A percentile compares a stretch with the other conserved stretches of the same genome.
These are phyloP conservation scores for Tulasnella sp. DNA, from an alignment of 768 basidiomycete genomes.

Conservation along the genomic window DNA sequence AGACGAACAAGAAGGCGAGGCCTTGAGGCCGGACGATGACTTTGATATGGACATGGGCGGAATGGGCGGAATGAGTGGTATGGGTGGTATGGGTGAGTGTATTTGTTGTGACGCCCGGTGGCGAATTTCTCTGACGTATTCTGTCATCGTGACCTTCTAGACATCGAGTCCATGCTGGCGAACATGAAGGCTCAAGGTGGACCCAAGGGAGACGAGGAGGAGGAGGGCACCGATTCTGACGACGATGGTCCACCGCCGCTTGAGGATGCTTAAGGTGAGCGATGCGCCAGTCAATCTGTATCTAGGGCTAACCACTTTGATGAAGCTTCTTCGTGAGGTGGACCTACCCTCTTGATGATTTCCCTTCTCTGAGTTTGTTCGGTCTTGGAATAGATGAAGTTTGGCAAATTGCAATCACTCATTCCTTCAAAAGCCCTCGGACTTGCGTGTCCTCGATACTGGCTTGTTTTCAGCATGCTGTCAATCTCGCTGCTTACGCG, in stretches of 20 bases:
- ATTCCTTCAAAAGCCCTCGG: neutral
- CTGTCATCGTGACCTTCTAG: slow-evolving; percentile 56
- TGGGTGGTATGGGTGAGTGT: slow-evolving; percentile 44
- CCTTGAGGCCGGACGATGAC: slow-evolving; percentile 47
- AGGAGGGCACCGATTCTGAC: slow-evolving; percentile 48
- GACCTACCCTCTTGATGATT: neutral
- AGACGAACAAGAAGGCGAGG: slow-evolving; percentile 82
- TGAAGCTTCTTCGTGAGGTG: neutral
- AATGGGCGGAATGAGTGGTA: slow-evolving; percentile 34
- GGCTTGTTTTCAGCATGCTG: neutral
- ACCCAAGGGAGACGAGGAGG: slow-evolving; percentile 40
- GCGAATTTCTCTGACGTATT: slow-evolving; percentile 33
- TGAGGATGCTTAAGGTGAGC: slow-evolving; percentile 52
- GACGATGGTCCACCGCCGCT: slow-evolving; percentile 78
- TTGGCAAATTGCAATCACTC: neutral
- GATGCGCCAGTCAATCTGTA: neutral
- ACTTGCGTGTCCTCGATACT: neutral
- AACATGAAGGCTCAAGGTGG: slow-evolving; percentile 23
- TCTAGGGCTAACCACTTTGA: neutral
- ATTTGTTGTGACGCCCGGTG: slow-evolving; percentile 24
- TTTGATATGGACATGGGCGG: slow-evolving; percentile 37
- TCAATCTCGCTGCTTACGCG: neutral
- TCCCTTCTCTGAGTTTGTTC: neutral
- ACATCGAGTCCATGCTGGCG: slow-evolving; percentile 41
- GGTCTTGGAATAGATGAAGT: slow-evolving; percentile 20